phyloP scores from a whole-genome alignment of 768 basidiomycete genomes.

The Cubamyces sp. region DNA sequence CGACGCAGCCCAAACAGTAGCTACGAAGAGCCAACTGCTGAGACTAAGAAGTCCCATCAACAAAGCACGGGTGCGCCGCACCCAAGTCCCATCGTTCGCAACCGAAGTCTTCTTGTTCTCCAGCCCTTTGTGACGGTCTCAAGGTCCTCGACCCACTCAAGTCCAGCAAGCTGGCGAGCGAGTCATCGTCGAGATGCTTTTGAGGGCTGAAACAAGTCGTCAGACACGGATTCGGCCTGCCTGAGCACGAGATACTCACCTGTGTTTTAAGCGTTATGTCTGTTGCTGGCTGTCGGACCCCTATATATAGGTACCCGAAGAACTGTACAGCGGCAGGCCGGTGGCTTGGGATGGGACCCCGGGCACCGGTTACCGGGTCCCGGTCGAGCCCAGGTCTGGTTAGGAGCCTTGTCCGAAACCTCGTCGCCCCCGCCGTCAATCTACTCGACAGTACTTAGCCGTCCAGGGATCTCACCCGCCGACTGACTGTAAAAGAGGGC shows the following conservation, averaged over 20 bases:
- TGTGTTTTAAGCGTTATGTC: slow-evolving; percentile 64
- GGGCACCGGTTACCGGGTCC: slow-evolving; percentile 29
- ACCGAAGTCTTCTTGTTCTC: slow-evolving; percentile 53
- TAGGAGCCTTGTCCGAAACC: slow-evolving; percentile 16
- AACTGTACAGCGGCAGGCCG: slow-evolving; percentile 38
- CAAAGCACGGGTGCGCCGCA: slow-evolving; percentile 62
- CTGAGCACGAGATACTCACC: slow-evolving; percentile 44
- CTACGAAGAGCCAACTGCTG: slow-evolving; percentile 65
- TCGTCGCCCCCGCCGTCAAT: slow-evolving; percentile 26
- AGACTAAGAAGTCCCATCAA: slow-evolving; percentile 39
- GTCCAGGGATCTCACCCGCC: slow-evolving; percentile 31
- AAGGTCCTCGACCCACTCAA: slow-evolving; percentile 80
- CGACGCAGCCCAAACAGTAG: slow-evolving; percentile 68
- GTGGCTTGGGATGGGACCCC: slow-evolving; percentile 36
- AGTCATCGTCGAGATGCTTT: slow-evolving; percentile 92
- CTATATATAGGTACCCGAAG: slow-evolving; percentile 33
- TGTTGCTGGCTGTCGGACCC: neutral
- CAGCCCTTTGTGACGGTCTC: slow-evolving; percentile 86
- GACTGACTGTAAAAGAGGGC: slow-evolving; percentile 49
- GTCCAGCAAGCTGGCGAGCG: slow-evolving; percentile 66
- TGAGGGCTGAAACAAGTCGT: slow-evolving; percentile 49
- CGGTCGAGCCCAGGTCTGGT: neutral
- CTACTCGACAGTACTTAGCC: slow-evolving; percentile 25
- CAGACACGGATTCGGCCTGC: slow-evolving; percentile 20
- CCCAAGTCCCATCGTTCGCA: slow-evolving; percentile 81